phyloP scores from a whole-genome alignment of 1,284 basidiomycete species.

The Leccinum griseonigrum region DNA sequence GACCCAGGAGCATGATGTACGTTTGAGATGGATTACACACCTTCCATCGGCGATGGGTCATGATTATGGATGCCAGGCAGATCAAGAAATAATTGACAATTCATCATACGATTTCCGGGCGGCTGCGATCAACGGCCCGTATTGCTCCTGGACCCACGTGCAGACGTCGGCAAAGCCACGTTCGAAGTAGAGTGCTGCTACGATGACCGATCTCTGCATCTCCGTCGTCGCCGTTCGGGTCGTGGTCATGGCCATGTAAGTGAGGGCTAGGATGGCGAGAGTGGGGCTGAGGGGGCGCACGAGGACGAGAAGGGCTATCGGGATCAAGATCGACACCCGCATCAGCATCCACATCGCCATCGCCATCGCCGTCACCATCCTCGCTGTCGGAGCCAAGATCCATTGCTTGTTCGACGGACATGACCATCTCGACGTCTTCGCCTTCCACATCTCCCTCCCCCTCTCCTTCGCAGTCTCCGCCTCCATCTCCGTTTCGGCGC shows the following conservation, averaged over 20 bases:
- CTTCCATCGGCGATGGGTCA: slow-evolving; percentile 33
- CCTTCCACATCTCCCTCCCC: slow-evolving; percentile 23
- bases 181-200: slow-evolving; percentile 30
- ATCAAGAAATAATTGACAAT: slow-evolving; percentile 5
- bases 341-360: not conserved
- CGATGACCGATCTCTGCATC: slow-evolving; percentile 26
- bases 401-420: slow-evolving; percentile 54
- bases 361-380: slow-evolving; percentile 27
- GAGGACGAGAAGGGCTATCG: not conserved
- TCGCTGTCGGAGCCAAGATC: slow-evolving; percentile 45
- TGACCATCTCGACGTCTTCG: slow-evolving; percentile 35
- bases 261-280: not conserved
- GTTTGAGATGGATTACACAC: slow-evolving; percentile 21
- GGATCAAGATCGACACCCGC: not conserved
- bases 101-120: slow-evolving; percentile 25
- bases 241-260: slow-evolving; percentile 12
- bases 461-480: slow-evolving; percentile 19
- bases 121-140: slow-evolving; percentile 24
- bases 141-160: slow-evolving; percentile 32
- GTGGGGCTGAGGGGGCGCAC: not conserved
- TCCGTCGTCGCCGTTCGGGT: slow-evolving; percentile 19
- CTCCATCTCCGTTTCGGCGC: slow-evolving; percentile 13
- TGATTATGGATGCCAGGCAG: not conserved
- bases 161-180: slow-evolving; percentile 28
- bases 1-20: slow-evolving; percentile 16